phyloP scores from a whole-genome alignment of 2,329 filamentous ascomycete genomes.

The Thermothelomyces thermophilus region DNA sequence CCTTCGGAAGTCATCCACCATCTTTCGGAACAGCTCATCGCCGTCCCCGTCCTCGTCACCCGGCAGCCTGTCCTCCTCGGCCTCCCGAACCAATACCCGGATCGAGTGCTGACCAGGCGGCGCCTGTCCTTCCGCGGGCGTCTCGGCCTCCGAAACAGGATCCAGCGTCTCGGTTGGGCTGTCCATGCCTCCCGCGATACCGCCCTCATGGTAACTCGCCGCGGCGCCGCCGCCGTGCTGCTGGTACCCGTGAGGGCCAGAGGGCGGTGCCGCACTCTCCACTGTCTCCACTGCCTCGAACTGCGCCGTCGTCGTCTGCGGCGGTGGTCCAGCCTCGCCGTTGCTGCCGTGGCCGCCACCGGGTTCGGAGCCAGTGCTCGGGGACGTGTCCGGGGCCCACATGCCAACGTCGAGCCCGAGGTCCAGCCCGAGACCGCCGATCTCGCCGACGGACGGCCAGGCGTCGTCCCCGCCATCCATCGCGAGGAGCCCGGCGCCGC shows the following conservation, averaged over 20 bases:
- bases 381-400: neutral
- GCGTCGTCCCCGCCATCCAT: constrained; percentile 1
- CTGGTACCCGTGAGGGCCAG: neutral
- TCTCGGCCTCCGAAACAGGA: constrained; percentile 23
- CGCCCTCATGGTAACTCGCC: neutral
- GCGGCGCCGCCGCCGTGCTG: neutral
- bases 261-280: neutral
- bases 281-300: too few relatives aligned
- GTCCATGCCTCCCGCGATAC: constrained; percentile 15
- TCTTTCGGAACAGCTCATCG: constrained; percentile 13
- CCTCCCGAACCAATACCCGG: neutral
- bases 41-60: constrained; percentile 2
- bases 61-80: neutral
- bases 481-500: neutral
- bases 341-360: neutral
- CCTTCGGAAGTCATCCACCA: constrained; percentile 17
- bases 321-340: neutral
- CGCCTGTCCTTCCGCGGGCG: constrained; percentile 12
- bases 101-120: neutral
- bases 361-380: neutral
- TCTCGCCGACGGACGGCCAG: neutral
- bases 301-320: neutral
- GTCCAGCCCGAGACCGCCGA: neutral
- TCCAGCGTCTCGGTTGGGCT: constrained; percentile 24
- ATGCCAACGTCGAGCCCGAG: neutral